Base-by-base conservation (phyloP, 257 asterid species). In the Sherardia arvensis region DNA sequence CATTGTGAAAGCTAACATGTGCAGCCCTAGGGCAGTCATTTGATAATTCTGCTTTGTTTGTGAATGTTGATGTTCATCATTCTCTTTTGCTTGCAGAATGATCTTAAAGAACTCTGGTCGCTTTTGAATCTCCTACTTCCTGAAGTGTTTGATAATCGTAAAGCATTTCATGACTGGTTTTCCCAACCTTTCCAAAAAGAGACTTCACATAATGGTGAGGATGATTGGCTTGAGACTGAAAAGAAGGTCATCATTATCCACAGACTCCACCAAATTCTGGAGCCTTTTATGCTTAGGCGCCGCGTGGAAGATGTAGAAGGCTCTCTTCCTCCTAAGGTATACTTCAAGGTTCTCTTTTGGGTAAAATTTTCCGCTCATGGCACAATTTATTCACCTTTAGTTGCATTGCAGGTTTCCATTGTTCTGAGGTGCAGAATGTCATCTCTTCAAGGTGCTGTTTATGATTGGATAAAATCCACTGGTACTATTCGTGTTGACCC, bases 241-340 rank as follows among this genome's bases (percentile, higher is more conserved):
- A 93, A 93, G 84, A 93, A 93, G 76, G 99, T 93, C 59, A 93
- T 93, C 67, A 74, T 93, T 76, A 93, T 93, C 80, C 99, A 93
- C 62, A 83, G 99, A 62, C 96, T 93, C 70, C 99, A 93, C 79
- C 99, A 93, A 78, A 90, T 93, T 74, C 81, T 93, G 59, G 99
- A 93, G 87, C 99, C 97, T 72, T 93, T 93, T 80, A 93, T 93
- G 99, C 99, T 93, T 64, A 80, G 99, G 82, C 99, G 97, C 18
- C 97, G 99, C 62, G 99, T 93, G 58, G 97, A 93, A 80, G 99
- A 93, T 78, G 99, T 93, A 68, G 99, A 93, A 86, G 99, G 99
- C 60, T 90, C 97, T 61, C 99, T 93, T 75, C 99, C 99, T 69
- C 97, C 99, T 51, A 93, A 93, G 97, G 99, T 87, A 78, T 68